Evolutionary conservation across 2,329 filamentous ascomycete genomes (phyloP), one percentile per base, ranked within the genome.

Genomic region (Endocalyx cinctus): DNA sequence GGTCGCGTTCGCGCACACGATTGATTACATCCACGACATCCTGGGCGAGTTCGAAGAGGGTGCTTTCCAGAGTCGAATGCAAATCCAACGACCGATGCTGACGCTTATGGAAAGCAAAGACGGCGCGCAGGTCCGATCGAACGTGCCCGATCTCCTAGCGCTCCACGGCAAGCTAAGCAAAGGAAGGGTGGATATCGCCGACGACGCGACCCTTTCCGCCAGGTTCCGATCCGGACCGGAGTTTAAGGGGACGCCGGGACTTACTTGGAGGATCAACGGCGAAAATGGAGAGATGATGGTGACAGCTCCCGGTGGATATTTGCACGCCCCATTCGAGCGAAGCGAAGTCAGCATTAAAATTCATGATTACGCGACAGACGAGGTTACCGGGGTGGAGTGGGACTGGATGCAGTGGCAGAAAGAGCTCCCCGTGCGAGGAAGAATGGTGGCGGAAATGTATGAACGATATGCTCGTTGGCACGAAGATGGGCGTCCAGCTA

Each of bases 401-500:
- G 51, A 59, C 6, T 76, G 66, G 59, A 52, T 59, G 11, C 63
- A 64, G 4, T 70, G 65, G 55, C 69, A 69, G 46, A 57, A 64
- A 10, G 60, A 65, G 10, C 38, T 76, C 13, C 64, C 70, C 0
- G 22, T 63, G 1, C 45, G 57, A 4, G 64, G 62, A 1, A 61
- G 70, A 33, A 71, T 67, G 42, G 68, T 81, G 17, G 77, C 65
- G 0, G 63, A 62, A 14, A 45, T 78, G 1, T 82, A 80, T 54
- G 77, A 82, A 45, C 63, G 60, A 1, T 77, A 67, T 56, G 70
- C 70, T 25, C 27, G 33, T 22, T 51, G 48, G 43, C 46, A 45
- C 45, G 42, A 47, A 34, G 38, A 29, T 4, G 42, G 43, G 4
- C 37, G 20, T 17, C 33, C 39, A 1, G 33, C 23, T 11, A 42